Percentiles rank a stretch among this genome's conserved stretches.
These are phyloP conservation scores for Cornus controversa DNA, from an alignment of 148 eudicot species.

Conservation along the genomic window DNA sequence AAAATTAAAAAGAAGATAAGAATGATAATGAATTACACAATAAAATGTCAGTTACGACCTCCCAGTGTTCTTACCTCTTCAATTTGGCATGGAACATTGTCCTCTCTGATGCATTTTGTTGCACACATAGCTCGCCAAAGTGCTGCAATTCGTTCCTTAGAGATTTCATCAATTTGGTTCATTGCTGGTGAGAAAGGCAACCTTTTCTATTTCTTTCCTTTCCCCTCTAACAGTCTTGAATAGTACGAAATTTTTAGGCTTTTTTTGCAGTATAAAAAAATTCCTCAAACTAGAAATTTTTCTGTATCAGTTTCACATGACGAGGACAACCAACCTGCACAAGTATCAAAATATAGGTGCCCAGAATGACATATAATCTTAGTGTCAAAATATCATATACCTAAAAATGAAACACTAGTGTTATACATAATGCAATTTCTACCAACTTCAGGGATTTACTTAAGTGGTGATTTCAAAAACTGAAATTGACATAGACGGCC, in stretches of 20 bases:
- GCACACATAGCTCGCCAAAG: conserved; percentile 46
- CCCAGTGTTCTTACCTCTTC: conserved; percentile 54
- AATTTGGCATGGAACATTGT: conserved; percentile 68
- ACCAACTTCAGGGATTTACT: neutral
- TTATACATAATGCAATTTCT: neutral
- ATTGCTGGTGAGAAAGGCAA: conserved; percentile 22
- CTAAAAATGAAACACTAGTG: neutral
- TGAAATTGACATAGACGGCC: neutral
- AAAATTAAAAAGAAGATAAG: neutral
- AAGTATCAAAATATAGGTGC: neutral
- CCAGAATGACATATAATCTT: neutral
- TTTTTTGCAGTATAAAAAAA: neutral
- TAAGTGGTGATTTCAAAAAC: neutral
- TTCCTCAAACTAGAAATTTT: neutral
- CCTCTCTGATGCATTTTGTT: conserved; percentile 41
- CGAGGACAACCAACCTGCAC: neutral
- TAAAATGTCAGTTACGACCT: neutral
- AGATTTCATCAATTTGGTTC: conserved; percentile 31
- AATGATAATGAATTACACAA: neutral
- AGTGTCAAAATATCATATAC: neutral
- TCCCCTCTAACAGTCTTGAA: neutral
- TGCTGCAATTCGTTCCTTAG: conserved; percentile 43
- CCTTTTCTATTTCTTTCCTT: neutral
- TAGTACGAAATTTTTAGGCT: neutral
- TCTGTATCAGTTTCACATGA: neutral